A percentile compares a stretch with the other conserved stretches of the same genome.
Conservation (phyloP, 2,329 filamentous ascomycete genomes). For the Pestalotiopsis sp. region DNA sequence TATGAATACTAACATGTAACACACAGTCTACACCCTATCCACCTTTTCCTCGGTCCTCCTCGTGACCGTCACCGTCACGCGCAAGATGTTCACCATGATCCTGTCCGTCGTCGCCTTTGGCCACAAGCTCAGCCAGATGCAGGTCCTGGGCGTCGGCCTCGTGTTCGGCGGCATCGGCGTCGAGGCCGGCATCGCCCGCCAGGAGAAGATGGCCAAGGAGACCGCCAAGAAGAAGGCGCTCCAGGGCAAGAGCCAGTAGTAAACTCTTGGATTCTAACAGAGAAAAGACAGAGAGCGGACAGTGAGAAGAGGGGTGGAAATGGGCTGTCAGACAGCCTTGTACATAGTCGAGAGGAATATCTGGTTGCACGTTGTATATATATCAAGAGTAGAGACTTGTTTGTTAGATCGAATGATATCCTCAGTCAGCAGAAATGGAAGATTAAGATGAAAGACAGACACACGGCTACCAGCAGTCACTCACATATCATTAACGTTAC, state of each 20-base stretch:
- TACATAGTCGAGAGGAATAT: not conserved
- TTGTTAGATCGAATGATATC: not conserved
- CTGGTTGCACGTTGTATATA: not conserved
- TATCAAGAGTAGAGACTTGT: not conserved
- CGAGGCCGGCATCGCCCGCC: slow-evolving; percentile 78
- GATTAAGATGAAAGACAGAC: no score
- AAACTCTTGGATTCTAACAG: not conserved
- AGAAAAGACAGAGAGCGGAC: not conserved
- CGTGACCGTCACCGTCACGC: slow-evolving; percentile 94
- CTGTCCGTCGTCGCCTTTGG: slow-evolving; percentile 94
- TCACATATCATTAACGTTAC: no score
- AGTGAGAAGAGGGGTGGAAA: not conserved
- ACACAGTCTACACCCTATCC: slow-evolving; percentile 80
- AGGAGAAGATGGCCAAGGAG: slow-evolving; percentile 84
- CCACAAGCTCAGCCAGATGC: slow-evolving; percentile 82
- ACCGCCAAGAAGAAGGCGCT: slow-evolving; percentile 55
- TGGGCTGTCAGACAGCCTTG: not conserved
- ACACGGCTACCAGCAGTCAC: not conserved
- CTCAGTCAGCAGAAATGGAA: not conserved
- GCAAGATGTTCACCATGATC: slow-evolving; percentile 99
- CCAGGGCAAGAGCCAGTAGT: slow-evolving; percentile 19
- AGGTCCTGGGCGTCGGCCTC: slow-evolving; percentile 89
- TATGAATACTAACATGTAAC: not conserved
- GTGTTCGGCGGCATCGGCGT: slow-evolving; percentile 96
- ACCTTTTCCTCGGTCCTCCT: slow-evolving; percentile 90